Evolutionary conservation across 768 basidiomycete species (phyloP).

Genomic region (Lanmaoa rubissima): DNA sequence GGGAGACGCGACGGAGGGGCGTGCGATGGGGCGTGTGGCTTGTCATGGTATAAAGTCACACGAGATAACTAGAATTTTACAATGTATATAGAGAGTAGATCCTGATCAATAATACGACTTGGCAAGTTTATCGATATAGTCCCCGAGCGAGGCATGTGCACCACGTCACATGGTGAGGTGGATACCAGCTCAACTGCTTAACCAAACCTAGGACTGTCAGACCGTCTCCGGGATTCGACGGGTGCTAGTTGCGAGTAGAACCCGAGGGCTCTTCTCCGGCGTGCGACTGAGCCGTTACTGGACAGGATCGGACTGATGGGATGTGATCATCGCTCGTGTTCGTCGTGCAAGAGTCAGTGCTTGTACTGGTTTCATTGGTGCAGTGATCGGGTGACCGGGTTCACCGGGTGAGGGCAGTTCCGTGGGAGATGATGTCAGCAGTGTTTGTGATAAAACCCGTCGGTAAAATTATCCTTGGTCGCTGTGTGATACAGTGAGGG

Average conservation of each 20-base stretch:
- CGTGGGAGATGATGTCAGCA: conserved; percentile 17
- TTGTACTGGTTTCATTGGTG: too few relatives aligned
- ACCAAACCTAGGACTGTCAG: too few relatives aligned
- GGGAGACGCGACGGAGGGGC: conserved; percentile 85
- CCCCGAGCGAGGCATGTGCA: neutral
- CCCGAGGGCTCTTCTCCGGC: too few relatives aligned
- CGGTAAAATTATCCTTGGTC: conserved; percentile 7
- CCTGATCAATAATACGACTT: neutral
- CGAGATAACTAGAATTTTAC: neutral
- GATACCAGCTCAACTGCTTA: neutral
- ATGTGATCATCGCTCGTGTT: too few relatives aligned
- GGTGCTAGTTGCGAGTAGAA: too few relatives aligned
- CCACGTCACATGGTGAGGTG: neutral
- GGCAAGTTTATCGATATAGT: neutral
- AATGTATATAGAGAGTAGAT: neutral
- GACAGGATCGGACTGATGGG: neutral
- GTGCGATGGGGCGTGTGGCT: conserved; percentile 54
- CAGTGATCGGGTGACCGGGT: too few relatives aligned
- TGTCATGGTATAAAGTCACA: conserved; percentile 5
- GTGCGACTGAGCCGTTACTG: neutral
- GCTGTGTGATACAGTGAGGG: conserved; percentile 24
- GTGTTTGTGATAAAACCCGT: neutral
- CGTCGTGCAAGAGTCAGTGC: too few relatives aligned
- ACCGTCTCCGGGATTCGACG: too few relatives aligned
- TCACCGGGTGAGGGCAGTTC: neutral